Conservation (phyloP, 2,329 filamentous ascomycete species). For the Paradendryphiella salina region DNA sequence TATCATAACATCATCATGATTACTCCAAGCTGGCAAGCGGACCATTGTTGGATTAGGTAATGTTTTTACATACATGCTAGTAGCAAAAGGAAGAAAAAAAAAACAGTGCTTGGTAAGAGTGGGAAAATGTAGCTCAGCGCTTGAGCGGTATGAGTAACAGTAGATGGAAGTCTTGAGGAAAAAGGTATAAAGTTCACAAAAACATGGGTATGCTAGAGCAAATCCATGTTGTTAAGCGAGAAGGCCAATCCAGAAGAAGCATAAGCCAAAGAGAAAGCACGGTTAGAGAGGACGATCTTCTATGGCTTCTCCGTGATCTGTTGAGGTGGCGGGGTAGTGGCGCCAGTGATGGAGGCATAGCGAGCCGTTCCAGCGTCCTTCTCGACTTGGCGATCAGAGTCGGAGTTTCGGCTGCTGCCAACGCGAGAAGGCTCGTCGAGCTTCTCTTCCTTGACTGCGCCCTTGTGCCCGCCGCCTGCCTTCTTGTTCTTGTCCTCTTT, state of each 20-base stretch:
- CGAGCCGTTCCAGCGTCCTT: conserved; percentile 12
- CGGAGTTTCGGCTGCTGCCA: conserved; percentile 13
- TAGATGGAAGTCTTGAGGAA: conserved; percentile 3
- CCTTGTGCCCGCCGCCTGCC: conserved; percentile 4
- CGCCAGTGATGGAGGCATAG: conserved; percentile 19
- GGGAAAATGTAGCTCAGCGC: conserved; percentile 6
- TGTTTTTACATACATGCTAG: conserved; percentile 4
- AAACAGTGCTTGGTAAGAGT: background rate
- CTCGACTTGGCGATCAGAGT: conserved; percentile 10
- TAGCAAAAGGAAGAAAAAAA: background rate
- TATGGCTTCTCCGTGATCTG: conserved; percentile 24
- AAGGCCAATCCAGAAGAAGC: background rate
- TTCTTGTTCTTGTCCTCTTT: conserved; percentile 39
- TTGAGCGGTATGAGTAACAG: conserved; percentile 8
- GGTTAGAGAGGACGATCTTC: background rate
- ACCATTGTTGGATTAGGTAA: conserved; percentile 2
- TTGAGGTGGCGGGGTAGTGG: conserved; percentile 6
- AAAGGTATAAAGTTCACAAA: background rate
- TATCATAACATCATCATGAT: background rate
- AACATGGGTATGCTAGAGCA: background rate
- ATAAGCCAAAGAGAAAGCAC: background rate
- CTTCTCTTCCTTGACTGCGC: conserved; percentile 8
- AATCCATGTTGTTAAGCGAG: background rate
- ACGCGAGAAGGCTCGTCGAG: conserved; percentile 12
- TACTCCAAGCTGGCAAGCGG: background rate